Evolutionary conservation across 768 basidiomycete species (phyloP), one percentile per base, ranked within the genome.

Genomic region (Tylopilus felleus): DNA sequence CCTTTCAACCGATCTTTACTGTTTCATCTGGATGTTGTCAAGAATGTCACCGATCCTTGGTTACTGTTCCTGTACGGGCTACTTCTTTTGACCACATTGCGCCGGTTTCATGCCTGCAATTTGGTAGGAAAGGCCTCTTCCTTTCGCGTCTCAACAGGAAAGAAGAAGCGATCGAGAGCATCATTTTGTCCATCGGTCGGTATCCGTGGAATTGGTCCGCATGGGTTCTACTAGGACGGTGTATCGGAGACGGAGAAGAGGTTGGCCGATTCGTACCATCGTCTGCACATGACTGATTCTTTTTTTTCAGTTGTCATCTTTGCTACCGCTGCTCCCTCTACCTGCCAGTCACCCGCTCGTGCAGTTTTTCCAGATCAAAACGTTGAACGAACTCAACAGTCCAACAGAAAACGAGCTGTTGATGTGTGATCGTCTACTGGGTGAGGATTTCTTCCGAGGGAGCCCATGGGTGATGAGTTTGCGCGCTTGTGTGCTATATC

Each of bases 171-270:
- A 88, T 96, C 13, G 93, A 95, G 66, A 80, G 77, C 60, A 80
- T 83, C 14, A 75, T 97, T 17, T 71, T 83, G 31, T 94, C 93
- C 13, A 85, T 96, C 40, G 77, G 79, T 35, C 78, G 78, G 6
- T 91, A 86, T 63, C 87, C 90, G 13, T 98, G 91, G 85, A 98
- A 98, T 66, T 98, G 95, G 94, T 88, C 90, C 25, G 76, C 84
- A n/a, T 98, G 94, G 94, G 74, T 80, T 8, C 78, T 93, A 40
- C 75, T 98, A n/a, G 80, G 81, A 3, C 83, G 82, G 49, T 89
- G 90, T 65, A 79, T 94, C 29, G 81, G 82, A 14, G 91, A 93
- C 57, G 84, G 83, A 16, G 90, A 93, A 73, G 92, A 96, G 85
- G 94, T 94, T 51, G 35, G 67, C 33, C 39, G 39, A 43, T 42